Evolutionary conservation across 1,139 yeast genomes (phyloP).

Genomic region (Suhomyces atakaporum): DNA sequence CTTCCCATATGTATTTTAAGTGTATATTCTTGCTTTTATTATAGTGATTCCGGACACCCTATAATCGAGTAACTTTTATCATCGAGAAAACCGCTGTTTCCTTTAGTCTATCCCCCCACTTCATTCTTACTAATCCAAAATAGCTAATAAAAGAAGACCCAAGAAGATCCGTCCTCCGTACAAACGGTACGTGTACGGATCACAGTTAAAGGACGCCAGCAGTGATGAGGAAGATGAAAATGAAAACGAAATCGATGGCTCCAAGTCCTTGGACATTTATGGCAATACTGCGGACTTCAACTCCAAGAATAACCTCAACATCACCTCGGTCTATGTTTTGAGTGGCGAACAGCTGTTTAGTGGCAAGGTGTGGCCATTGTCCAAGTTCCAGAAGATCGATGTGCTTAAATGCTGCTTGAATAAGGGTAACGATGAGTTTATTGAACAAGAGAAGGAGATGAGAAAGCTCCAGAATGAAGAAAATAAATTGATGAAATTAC

Average conservation of each 20-base stretch:
- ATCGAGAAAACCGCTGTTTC: too few relatives aligned
- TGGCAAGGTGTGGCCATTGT: slow-evolving; percentile 44
- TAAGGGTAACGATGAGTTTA: slow-evolving; percentile 18
- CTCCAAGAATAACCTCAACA: slow-evolving; percentile 29
- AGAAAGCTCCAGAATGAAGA: slow-evolving; percentile 17
- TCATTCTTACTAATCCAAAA: slow-evolving; percentile 29
- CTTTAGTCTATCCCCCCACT: background rate
- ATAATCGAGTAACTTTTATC: too few relatives aligned
- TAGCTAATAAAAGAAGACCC: slow-evolving; percentile 87
- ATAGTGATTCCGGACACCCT: too few relatives aligned
- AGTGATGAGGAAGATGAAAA: slow-evolving; percentile 40
- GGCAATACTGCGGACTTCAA: slow-evolving; percentile 32
- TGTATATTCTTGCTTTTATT: too few relatives aligned
- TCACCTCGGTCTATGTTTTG: slow-evolving; percentile 40
- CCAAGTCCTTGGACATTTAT: slow-evolving; percentile 10
- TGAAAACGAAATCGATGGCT: slow-evolving; percentile 26
- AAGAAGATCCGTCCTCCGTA: slow-evolving; percentile 78
- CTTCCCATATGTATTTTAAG: background rate
- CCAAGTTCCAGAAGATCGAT: slow-evolving; percentile 50
- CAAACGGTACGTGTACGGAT: slow-evolving; percentile 72
- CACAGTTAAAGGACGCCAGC: slow-evolving; percentile 38
- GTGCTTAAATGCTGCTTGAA: slow-evolving; percentile 39
- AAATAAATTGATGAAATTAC: slow-evolving; percentile 39
- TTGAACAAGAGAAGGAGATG: slow-evolving; percentile 20
- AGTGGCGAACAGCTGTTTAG: slow-evolving; percentile 24